Conservation (phyloP, 352 stramenopile species). For the Peronospora destructor region DNA sequence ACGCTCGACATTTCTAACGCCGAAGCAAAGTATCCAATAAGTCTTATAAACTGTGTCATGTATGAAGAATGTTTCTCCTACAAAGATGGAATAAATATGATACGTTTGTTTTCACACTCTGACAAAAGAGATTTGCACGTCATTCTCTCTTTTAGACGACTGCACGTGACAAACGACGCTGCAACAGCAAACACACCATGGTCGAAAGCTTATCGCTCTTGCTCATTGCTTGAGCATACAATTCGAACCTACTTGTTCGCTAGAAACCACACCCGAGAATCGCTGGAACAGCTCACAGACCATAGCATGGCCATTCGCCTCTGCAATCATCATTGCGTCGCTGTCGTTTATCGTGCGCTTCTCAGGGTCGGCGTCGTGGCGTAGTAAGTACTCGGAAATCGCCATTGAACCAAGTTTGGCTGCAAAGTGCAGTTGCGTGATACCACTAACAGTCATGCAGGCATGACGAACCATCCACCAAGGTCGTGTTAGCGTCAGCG, state of each 20-base stretch:
- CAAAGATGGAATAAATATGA: no score
- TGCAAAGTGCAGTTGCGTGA: conserved; percentile 74
- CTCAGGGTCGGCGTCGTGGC: conserved; percentile 54
- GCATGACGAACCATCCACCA: conserved; percentile 60
- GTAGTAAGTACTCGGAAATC: conserved; percentile 56
- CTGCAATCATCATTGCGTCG: conserved; percentile 67
- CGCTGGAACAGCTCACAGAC: conserved; percentile 65
- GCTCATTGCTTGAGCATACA: conserved; percentile 28
- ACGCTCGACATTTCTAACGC: no score
- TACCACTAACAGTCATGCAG: conserved; percentile 54
- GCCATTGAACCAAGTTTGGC: conserved; percentile 55
- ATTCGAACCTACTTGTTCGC: conserved; percentile 21
- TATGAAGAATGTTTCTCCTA: no score
- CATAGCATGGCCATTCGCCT: conserved; percentile 50
- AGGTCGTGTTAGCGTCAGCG: conserved; percentile 47
- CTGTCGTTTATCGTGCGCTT: conserved; percentile 74
- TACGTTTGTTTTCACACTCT: no score
- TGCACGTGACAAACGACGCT: conserved; percentile 13
- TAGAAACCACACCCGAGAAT: conserved; percentile 25
- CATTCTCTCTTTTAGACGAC: no score
- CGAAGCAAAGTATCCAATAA: no score
- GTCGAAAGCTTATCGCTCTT: conserved; percentile 30
- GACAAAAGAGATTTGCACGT: no score
- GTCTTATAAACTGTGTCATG: no score
- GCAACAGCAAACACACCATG: conserved; percentile 28